Evolutionary conservation across 2,329 filamentous ascomycete species (phyloP), one percentile per base, ranked within the genome.

Genomic region (Aspergillus brunneoviolaceus): DNA sequence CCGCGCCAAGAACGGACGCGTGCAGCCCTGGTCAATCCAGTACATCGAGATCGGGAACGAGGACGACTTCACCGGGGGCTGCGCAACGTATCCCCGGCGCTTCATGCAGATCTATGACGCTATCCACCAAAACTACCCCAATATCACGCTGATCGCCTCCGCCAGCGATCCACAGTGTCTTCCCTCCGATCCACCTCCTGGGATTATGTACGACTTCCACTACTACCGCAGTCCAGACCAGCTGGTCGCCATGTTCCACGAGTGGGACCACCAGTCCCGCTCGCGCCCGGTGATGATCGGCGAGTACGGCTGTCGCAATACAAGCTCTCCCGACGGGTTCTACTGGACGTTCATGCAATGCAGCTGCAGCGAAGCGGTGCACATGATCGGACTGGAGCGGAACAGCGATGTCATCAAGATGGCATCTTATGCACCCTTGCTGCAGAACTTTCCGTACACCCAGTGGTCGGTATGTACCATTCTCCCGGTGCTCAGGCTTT

Each of bases 11-110:
- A 80, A 87, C 1, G 87, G 87, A 5, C 83, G 87, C 64, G 78
- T 81, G 0, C 77, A 84, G 57, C 87, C 87, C 0, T 89, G 84
- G 75, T 74, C 73, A 42, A 76, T 89, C 29, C 74, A 82, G 11
- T 86, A 84, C 63, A 82, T 89, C 58, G 87, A 89, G 72, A 77
- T 89, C 45, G 87, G 87, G 54, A 89, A 89, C 69, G 87, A 90
- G 69, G 87, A 89, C 63, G 84, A 84, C 76, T 81, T 87, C 9
- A 80, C 80, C 5, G 81, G 82, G 10, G 82, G 80, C 5, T 76
- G 79, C 2, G 67, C 69, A 0, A 82, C 80, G 0, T 86, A 83
- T 74, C 74, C 79, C 1, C 76, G 84, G 65, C 83, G 87, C 12
- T 87, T 87, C 69, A 80, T 80, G 10, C 76, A 81, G 67, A 87